phyloP scores from a whole-genome alignment of 495 filamentous ascomycete species.

The Hyphodiscus hymeniophilus region DNA sequence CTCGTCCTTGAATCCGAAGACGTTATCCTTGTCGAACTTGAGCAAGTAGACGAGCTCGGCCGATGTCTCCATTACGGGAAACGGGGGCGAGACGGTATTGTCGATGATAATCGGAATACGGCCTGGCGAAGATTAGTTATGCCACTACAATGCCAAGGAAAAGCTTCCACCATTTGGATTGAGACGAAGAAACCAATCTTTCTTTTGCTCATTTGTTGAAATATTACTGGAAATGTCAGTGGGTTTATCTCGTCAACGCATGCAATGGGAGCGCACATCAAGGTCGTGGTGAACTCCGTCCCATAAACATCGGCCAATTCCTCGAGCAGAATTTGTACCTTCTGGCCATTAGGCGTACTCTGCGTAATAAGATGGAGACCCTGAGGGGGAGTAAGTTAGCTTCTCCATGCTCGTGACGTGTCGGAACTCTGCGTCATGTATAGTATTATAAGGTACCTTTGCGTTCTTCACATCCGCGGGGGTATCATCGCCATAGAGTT shows the following conservation, averaged over 20 bases:
- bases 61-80: slow-evolving; percentile 43
- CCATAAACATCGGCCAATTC: slow-evolving; percentile 38
- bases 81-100: slow-evolving; percentile 40
- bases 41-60: slow-evolving; percentile 45
- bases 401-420: too few species aligned
- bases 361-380: slow-evolving; percentile 35
- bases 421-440: too few species aligned
- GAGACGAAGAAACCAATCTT: slow-evolving; percentile 48
- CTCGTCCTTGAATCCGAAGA: slow-evolving; percentile 36
- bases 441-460: background rate
- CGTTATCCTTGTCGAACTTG: slow-evolving; percentile 36
- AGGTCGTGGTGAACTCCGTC: slow-evolving; percentile 40
- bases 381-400: slow-evolving; percentile 35
- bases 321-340: slow-evolving; percentile 22
- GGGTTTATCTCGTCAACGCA: background rate
- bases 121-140: slow-evolving; percentile 17
- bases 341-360: slow-evolving; percentile 27
- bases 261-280: slow-evolving; percentile 24
- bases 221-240: slow-evolving; percentile 28
- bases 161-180: slow-evolving; percentile 32
- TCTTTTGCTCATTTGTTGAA: slow-evolving; percentile 49
- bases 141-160: background rate
- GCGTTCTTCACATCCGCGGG: slow-evolving; percentile 1
- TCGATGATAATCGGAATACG: slow-evolving; percentile 45
- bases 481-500: background rate